Evolutionary conservation across 2,329 filamentous ascomycete species (phyloP).

Genomic region (Immersiporthe knoxdaviesiana): DNA sequence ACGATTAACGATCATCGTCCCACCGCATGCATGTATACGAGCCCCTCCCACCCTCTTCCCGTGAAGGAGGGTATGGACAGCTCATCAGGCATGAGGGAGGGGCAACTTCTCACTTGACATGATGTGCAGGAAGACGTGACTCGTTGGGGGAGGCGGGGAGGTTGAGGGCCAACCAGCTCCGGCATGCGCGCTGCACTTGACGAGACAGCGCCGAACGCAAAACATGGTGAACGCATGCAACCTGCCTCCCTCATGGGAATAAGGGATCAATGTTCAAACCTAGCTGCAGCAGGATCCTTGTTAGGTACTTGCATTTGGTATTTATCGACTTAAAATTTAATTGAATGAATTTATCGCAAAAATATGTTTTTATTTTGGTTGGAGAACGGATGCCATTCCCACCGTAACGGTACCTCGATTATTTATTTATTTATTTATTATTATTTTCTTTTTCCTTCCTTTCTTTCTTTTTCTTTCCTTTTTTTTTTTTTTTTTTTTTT

Average conservation of each 20-base stretch:
- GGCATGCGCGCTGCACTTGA: not conserved
- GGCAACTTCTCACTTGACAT: constrained; percentile 15
- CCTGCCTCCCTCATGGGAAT: not conserved
- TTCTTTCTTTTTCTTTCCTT: not conserved
- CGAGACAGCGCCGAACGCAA: not conserved
- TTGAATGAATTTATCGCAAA: not conserved
- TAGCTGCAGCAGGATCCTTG: not conserved
- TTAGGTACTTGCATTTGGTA: not conserved
- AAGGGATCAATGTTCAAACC: not conserved
- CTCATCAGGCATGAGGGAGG: constrained; percentile 12
- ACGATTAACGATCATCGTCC: not conserved
- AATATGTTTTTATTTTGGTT: not conserved
- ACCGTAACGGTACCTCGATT: not conserved
- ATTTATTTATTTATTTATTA: not conserved
- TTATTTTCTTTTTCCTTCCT: not conserved
- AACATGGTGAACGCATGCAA: constrained; percentile 4
- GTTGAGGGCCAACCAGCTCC: constrained; percentile 2
- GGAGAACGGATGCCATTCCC: not conserved
- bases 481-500: not conserved
- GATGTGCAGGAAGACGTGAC: constrained; percentile 17
- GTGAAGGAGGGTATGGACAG: not conserved
- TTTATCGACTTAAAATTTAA: no score
- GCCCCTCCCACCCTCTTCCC: not conserved
- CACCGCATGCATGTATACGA: not conserved
- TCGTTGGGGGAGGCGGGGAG: not conserved